Evolutionary conservation across 2,329 filamentous ascomycete species (phyloP), one percentile per base, ranked within the genome.

Genomic region (Colletotrichum noveboracense): DNA sequence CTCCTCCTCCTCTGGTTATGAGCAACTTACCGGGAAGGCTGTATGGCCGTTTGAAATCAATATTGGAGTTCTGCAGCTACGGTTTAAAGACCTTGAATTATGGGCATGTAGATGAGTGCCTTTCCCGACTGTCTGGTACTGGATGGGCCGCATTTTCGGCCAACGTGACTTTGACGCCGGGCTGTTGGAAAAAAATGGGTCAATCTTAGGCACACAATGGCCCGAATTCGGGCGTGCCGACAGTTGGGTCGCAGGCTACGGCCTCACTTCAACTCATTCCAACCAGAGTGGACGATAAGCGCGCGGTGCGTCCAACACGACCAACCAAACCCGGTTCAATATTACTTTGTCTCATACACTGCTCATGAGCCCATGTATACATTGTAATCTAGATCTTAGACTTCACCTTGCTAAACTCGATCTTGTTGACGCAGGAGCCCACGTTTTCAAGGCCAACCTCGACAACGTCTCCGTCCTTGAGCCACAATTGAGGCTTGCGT

Each of bases 391-490:
- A 79, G 28, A 75, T 81, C 77, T 72, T 83, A 77, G 82, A 70
- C 74, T 80, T 81, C 21, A 79, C 67, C 43, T 75, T 72, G 10
- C 70, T 52, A 77, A 84, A 85, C 43, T 84, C 80, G 48, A 84
- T 79, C 80, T 83, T 88, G 82, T 91, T 91, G 6, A 82, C 88
- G 78, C 89, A 92, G 16, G 88, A 89, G 28, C 94, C 93, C 8
- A 95, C 91, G 2, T 88, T 87, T 79, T 95, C 92, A 2, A 95
- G 86, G 8, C 87, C 88, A 66, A 95, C 93, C 81, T 94, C 92
- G 24, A 95, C 92, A 26, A 91, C 84, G 82, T 95, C 94, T 6
- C 93, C 92, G 81, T 95, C 89, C 82, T 93, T 91, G 72, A 95
- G 84, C 92, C 93, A 95, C 12, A 94, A 79, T 73, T 89, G 90